Conservation (phyloP, 2,329 filamentous ascomycete species). For the Coniochaeta sp. region DNA sequence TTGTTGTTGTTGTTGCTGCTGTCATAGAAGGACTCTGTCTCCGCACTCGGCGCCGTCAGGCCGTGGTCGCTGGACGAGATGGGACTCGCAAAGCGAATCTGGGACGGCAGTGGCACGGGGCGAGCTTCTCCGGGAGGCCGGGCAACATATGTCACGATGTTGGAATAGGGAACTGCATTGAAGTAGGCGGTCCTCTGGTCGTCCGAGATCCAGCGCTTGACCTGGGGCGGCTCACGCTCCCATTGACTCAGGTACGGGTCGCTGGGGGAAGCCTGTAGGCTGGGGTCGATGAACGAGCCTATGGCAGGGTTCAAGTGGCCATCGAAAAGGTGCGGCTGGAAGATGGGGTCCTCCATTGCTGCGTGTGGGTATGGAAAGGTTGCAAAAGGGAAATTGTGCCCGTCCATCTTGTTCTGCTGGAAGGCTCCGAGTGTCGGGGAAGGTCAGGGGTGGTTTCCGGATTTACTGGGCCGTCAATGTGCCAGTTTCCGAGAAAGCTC, state of each 20-base stretch:
- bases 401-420: background rate
- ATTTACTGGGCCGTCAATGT: background rate
- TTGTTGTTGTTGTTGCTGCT: too few species aligned
- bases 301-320: background rate
- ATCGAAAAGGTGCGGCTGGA: background rate
- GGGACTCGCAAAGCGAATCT: slow-evolving; percentile 25
- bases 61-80: slow-evolving; percentile 25
- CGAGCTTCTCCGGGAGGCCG: slow-evolving; percentile 8
- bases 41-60: slow-evolving; percentile 28
- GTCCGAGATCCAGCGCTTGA: slow-evolving; percentile 26
- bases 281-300: background rate
- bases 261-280: background rate
- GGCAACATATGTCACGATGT: slow-evolving; percentile 5
- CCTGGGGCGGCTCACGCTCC: background rate
- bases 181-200: slow-evolving; percentile 18
- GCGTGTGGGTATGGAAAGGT: background rate
- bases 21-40: slow-evolving; percentile 28
- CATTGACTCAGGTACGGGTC: background rate
- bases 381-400: background rate
- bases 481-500: background rate
- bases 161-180: slow-evolving; percentile 11
- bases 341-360: background rate
- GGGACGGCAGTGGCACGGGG: slow-evolving; percentile 9
- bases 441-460: background rate
- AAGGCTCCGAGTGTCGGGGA: background rate